Percentiles rank a stretch among this genome's conserved stretches.
These are phyloP conservation scores for Phytophthora constricta DNA, from an alignment of 352 stramenopile species.

Conservation along the genomic window DNA sequence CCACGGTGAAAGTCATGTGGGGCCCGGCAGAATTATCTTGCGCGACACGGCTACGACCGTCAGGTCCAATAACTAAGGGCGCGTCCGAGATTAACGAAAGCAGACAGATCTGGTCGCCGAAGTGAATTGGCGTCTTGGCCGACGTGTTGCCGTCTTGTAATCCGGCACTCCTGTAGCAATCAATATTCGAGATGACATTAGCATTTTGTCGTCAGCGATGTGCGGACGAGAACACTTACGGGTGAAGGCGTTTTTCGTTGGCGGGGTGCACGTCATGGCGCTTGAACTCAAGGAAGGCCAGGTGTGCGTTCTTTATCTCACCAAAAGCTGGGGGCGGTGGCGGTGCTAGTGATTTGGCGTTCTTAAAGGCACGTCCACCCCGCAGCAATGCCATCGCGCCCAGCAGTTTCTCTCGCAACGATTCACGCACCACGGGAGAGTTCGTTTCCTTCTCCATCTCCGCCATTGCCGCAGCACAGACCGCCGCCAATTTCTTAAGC, in stretches of 20 bases:
- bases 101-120: conserved; percentile 68
- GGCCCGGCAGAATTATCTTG: conserved; percentile 35
- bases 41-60: conserved; percentile 42
- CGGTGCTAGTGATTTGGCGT: conserved; percentile 20
- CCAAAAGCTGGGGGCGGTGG: conserved; percentile 20
- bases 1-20: conserved; percentile 74
- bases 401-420: conserved; percentile 32
- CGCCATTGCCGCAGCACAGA: conserved; percentile 25
- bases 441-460: conserved; percentile 20
- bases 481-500: conserved; percentile 43
- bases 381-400: conserved; percentile 39
- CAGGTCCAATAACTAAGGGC: conserved; percentile 52
- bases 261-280: conserved; percentile 13
- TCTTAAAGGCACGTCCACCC: conserved; percentile 34
- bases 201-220: not conserved
- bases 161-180: conserved; percentile 29
- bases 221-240: conserved; percentile 18
- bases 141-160: conserved; percentile 56
- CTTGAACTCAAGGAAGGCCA: conserved; percentile 70
- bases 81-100: conserved; percentile 53
- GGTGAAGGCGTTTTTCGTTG: conserved; percentile 26
- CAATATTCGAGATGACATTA: not conserved
- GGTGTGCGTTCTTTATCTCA: conserved; percentile 57
- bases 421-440: conserved; percentile 1
- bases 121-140: conserved; percentile 56